Percentiles rank a stretch among this genome's conserved stretches.
Evolutionary conservation across 768 basidiomycete species (phyloP).

Genomic region (Suillus brevipes): DNA sequence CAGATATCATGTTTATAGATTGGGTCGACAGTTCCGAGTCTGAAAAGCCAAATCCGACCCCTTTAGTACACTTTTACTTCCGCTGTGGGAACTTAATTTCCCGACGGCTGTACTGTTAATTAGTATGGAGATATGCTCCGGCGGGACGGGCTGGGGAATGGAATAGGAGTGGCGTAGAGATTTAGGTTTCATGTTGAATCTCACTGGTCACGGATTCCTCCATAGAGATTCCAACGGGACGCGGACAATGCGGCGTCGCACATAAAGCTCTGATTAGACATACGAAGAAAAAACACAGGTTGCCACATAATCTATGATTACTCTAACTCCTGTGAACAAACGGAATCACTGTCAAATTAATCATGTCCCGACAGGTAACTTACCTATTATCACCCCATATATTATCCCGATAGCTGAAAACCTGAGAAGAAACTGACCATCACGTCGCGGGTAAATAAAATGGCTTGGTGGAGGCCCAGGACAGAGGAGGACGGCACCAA

Average conservation of each 20-base stretch:
- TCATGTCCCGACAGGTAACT: not conserved
- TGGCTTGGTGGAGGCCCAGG: no score
- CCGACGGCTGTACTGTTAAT: not conserved
- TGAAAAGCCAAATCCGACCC: not conserved
- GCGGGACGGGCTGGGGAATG: not conserved
- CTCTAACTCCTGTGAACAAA: not conserved
- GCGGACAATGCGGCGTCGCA: not conserved
- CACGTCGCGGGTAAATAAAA: no score
- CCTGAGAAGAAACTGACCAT: not conserved
- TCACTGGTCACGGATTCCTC: not conserved
- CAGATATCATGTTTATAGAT: slow-evolving; percentile 1
- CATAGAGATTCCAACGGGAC: not conserved
- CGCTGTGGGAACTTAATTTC: not conserved
- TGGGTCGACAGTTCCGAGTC: no score
- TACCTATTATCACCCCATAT: not conserved
- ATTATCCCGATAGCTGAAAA: not conserved
- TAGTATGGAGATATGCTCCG: not conserved
- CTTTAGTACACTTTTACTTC: not conserved
- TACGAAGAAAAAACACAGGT: not conserved
- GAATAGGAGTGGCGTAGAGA: not conserved
- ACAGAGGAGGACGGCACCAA: no score
- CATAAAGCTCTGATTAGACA: not conserved
- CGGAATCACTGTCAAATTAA: not conserved
- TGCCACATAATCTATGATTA: not conserved
- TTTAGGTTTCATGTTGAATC: not conserved